Evolutionary conservation across 2,329 filamentous ascomycete species (phyloP).

Genomic region (Botryotinia convoluta): DNA sequence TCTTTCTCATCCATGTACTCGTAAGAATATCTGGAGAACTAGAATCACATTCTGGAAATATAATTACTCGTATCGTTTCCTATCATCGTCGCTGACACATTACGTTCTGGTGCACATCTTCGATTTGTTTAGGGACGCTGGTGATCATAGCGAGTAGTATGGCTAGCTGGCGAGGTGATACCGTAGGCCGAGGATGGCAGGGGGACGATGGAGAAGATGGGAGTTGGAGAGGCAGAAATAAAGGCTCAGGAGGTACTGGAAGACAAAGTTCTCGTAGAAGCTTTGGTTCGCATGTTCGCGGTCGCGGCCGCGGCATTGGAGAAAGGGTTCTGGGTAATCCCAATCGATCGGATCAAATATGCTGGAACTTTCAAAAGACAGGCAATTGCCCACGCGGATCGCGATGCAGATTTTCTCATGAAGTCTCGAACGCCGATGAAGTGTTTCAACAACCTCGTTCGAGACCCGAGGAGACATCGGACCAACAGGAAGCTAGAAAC

Average conservation of each 20-base stretch:
- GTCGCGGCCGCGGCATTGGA: background rate
- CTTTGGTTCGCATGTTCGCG: background rate
- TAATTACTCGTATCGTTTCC: background rate
- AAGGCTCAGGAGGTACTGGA: background rate
- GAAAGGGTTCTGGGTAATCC: background rate
- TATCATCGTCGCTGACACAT: background rate
- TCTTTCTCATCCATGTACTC: background rate
- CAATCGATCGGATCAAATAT: background rate
- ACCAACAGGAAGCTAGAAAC: slow-evolving; percentile 19
- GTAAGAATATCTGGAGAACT: background rate
- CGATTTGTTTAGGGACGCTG: background rate
- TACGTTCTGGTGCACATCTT: background rate
- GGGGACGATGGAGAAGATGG: background rate
- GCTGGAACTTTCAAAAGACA: background rate
- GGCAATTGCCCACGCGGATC: background rate
- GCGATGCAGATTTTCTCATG: background rate
- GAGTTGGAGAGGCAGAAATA: background rate
- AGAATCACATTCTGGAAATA: background rate
- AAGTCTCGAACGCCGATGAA: background rate
- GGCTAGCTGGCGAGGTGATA: background rate
- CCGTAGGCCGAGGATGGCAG: background rate
- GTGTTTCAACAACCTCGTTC: background rate
- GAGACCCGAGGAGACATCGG: slow-evolving; percentile 20
- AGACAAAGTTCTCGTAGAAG: background rate
- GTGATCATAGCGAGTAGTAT: background rate